Conservation (phyloP, 1,284 basidiomycete genomes). For the Schizophyllum commune region DNA sequence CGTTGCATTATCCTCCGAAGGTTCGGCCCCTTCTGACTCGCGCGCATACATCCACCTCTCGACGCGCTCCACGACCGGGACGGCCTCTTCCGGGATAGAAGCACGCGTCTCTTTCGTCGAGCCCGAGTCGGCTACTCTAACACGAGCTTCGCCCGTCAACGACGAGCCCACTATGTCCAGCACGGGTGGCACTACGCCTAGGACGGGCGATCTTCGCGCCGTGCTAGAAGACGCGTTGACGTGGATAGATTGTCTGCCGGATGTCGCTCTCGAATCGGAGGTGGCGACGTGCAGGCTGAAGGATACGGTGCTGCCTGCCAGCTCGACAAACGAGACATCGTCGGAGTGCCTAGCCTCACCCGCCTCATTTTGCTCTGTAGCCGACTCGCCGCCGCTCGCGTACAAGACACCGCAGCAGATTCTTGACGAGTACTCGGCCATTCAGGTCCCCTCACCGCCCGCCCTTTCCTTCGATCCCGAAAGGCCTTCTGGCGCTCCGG, state of each 20-base stretch:
- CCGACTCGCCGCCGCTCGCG: too few relatives aligned
- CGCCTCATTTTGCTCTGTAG: not conserved
- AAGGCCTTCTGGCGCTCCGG: too few relatives aligned
- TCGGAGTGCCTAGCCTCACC: not conserved
- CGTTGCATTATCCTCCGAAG: not conserved
- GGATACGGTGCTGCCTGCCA: not conserved
- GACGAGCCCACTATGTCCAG: not conserved
- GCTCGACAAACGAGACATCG: not conserved
- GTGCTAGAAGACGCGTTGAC: not conserved
- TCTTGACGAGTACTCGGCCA: not conserved
- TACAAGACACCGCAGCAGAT: not conserved
- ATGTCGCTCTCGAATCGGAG: not conserved
- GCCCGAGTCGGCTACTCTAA: not conserved
- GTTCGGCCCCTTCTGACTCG: not conserved
- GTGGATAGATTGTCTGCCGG: not conserved
- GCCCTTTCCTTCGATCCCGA: too few relatives aligned
- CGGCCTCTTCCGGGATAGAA: not conserved
- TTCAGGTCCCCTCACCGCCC: too few relatives aligned
- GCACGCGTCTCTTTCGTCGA: not conserved
- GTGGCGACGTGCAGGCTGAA: not conserved
- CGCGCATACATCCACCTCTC: not conserved
- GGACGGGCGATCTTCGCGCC: not conserved
- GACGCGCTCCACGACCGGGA: not conserved
- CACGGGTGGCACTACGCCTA: too few relatives aligned
- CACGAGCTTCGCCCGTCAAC: not conserved